Base-by-base conservation (phyloP, 768 basidiomycete genomes). In the Termitomyces sp. region DNA sequence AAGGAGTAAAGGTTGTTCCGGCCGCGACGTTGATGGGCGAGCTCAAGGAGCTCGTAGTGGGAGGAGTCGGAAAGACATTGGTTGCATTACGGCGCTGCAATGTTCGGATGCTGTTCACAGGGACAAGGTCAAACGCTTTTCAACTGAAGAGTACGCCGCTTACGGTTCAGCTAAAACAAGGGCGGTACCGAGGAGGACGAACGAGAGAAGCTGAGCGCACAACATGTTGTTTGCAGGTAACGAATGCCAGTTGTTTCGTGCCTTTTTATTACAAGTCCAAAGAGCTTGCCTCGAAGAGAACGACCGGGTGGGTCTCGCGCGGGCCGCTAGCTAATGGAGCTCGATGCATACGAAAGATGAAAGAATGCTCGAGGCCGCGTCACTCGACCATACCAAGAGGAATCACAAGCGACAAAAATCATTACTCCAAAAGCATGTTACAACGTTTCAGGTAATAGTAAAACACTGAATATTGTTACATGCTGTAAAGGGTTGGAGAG, bases 31-130 rank as follows among this genome's bases (percentile, higher is more conserved):
- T 70, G 47, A 73, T 73, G 17, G 73, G 59, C 25, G 63, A 63
- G 62, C 72, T 75, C 41, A 75, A 64, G n/a, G 66, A 67, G 44
- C 63, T 70, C 32, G 73, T 73, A 7, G 68, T 71, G 2, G 74
- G 73, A 27, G 72, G 68, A 12, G 57, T 68, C 2, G 74, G 74
- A 52, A 68, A 75, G 34, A 66, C 66, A 44, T 72, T 73, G 25
- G 73, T 73, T 0, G 73, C 73, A 5, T 69, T 65, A 27, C 73
- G 72, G 27, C 66, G 66, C 54, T 73, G 63, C 46, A 73, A 58
- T 16, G 55, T 32, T 16, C 17, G 14, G n/a, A 57, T 43, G 12
- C 54, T 57, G 21, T 43, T 35, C 16, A 43, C 1, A 43, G 9
- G 8, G 8, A 23, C 9, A 19, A 21, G 5, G 10, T 14, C 23